Conservation (phyloP, 2,329 filamentous ascomycete genomes). For the Tolypocladium paradoxum region DNA sequence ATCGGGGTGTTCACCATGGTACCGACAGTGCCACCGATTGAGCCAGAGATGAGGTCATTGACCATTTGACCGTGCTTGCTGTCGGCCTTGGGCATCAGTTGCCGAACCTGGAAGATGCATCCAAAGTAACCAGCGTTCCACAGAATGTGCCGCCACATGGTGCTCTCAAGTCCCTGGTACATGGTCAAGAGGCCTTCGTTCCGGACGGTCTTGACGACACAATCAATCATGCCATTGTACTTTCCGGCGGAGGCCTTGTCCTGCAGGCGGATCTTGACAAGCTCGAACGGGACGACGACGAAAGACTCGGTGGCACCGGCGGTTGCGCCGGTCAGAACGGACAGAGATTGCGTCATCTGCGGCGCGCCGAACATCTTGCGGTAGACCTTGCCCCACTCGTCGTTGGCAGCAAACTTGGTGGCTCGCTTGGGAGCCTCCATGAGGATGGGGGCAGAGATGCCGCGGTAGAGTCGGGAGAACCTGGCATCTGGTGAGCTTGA, state of each 20-base stretch:
- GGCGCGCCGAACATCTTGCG: constrained; percentile 71
- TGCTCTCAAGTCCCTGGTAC: constrained; percentile 95
- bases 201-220: constrained; percentile 69
- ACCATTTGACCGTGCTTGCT: constrained; percentile 71
- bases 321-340: constrained; percentile 84
- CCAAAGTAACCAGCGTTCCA: constrained; percentile 98
- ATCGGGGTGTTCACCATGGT: constrained; percentile 91
- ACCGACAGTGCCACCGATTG: constrained; percentile 76
- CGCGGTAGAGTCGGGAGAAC: constrained; percentile 84
- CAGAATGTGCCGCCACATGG: constrained; percentile 80
- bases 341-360: constrained; percentile 87
- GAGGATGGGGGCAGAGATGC: constrained; percentile 88
- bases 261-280: constrained; percentile 96
- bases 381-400: constrained; percentile 95
- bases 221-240: constrained; percentile 74
- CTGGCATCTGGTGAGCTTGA: constrained; percentile 32
- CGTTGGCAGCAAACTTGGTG: constrained; percentile 98
- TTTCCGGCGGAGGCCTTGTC: constrained; percentile 88
- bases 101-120: constrained; percentile 93
- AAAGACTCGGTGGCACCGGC: constrained; percentile 94
- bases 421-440: constrained; percentile 94
- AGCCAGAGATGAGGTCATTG: constrained; percentile 81
- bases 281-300: constrained; percentile 94
- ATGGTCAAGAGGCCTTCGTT: constrained; percentile 77
- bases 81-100: constrained; percentile 68